Evolutionary conservation across 441 rosid species (phyloP).

Genomic region (Flueggea neowawraea): DNA sequence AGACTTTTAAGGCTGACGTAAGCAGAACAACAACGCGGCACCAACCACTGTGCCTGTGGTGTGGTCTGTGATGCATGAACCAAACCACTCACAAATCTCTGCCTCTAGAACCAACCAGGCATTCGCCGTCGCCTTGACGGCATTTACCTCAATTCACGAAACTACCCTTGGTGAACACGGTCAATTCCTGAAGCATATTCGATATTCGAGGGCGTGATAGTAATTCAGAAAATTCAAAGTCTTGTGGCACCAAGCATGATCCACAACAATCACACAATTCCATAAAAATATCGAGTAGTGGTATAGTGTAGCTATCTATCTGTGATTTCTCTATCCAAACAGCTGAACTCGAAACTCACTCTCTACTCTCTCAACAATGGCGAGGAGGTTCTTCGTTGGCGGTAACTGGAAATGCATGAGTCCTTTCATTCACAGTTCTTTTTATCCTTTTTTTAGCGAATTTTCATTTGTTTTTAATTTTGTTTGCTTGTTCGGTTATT

Average conservation of each 20-base stretch:
- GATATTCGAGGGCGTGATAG: constrained; percentile 4
- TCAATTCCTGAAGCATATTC: not conserved
- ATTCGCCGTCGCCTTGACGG: not conserved
- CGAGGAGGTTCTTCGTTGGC: constrained; percentile 62
- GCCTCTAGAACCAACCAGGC: too few relatives aligned
- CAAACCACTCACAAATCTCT: too few relatives aligned
- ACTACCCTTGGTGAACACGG: not conserved
- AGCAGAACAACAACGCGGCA: not conserved
- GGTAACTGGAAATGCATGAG: constrained; percentile 88
- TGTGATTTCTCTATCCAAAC: not conserved
- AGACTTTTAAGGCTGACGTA: not conserved
- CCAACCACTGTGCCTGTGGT: constrained; percentile 1
- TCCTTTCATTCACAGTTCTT: not conserved
- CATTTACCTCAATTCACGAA: constrained; percentile 6
- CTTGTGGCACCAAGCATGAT: not conserved
- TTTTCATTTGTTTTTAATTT: constrained; percentile 6
- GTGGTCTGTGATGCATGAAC: constrained; percentile 4
- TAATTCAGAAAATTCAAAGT: not conserved
- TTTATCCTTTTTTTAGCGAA: not conserved
- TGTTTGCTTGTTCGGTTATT: not conserved
- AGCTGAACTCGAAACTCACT: too few relatives aligned
- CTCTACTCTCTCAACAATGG: constrained; percentile 24
- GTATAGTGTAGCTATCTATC: not conserved
- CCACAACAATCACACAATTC: not conserved
- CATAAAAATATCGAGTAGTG: not conserved